Percentiles rank a stretch among this genome's conserved stretches.
Conservation (phyloP, 2,329 filamentous ascomycete species). For the Incumbomyces delicatus region DNA sequence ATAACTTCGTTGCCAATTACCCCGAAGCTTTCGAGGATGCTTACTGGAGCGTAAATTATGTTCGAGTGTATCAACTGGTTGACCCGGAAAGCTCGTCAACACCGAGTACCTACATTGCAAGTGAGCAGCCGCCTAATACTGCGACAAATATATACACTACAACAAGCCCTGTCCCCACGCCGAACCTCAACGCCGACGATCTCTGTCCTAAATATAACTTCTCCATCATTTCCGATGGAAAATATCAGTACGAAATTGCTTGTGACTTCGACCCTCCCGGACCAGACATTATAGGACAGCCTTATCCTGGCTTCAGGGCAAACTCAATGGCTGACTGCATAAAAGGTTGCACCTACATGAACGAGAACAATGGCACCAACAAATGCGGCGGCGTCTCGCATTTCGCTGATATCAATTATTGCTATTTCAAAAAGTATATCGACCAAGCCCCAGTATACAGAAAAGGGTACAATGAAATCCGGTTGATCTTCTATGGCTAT, state of each 20-base stretch:
- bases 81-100: conserved; percentile 7
- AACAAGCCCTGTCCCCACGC: conserved; percentile 6
- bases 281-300: conserved; percentile 10
- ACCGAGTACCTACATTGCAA: conserved; percentile 15
- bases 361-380: conserved; percentile 12
- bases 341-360: conserved; percentile 16
- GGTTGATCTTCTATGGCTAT: conserved; percentile 18
- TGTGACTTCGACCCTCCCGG: conserved; percentile 14
- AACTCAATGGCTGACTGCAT: conserved; percentile 16
- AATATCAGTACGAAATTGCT: conserved; percentile 14
- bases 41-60: conserved; percentile 19
- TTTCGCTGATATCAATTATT: conserved; percentile 4
- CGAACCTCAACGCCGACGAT: conserved; percentile 7
- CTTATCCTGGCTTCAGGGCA: conserved; percentile 10
- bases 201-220: conserved; percentile 18
- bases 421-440: conserved; percentile 15
- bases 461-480: conserved; percentile 10
- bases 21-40: conserved; percentile 16
- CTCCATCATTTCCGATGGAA: conserved; percentile 12
- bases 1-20: conserved; percentile 15
- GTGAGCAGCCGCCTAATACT: conserved; percentile 12
- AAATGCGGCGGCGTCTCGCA: conserved; percentile 12
- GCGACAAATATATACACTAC: conserved; percentile 2
- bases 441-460: conserved; percentile 4
- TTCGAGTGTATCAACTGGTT: conserved; percentile 19